Percentiles rank a stretch among this genome's conserved stretches.
phyloP scores from a whole-genome alignment of 2,329 filamentous ascomycete genomes.

The Sporothrix globosa region DNA sequence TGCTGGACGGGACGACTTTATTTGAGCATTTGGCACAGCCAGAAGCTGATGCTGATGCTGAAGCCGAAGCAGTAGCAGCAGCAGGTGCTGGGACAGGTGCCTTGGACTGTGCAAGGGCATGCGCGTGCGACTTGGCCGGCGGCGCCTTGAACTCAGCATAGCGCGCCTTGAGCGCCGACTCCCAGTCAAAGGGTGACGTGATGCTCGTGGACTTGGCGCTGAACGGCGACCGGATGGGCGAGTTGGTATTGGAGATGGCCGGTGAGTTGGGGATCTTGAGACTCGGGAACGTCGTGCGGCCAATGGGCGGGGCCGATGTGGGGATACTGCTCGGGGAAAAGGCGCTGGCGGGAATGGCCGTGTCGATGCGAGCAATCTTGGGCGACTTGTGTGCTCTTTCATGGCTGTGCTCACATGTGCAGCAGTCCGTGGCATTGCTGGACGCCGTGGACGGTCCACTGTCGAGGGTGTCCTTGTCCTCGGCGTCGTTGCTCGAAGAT shows the following conservation, averaged over 20 bases:
- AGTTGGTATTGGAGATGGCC: constrained; percentile 61
- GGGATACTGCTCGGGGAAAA: constrained; percentile 52
- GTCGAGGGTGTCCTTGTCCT: constrained; percentile 41
- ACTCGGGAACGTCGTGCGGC: constrained; percentile 64
- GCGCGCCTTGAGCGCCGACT: constrained; percentile 67
- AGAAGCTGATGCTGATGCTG: neutral
- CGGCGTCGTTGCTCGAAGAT: constrained; percentile 34
- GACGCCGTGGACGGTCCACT: constrained; percentile 58
- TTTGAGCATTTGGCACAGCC: constrained; percentile 35
- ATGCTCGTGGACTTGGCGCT: constrained; percentile 59
- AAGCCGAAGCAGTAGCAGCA: too few species aligned
- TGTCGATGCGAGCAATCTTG: constrained; percentile 45
- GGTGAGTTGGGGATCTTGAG: constrained; percentile 80
- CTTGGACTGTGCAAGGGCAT: constrained; percentile 25
- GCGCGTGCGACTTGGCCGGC: constrained; percentile 32
- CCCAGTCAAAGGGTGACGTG: constrained; percentile 78
- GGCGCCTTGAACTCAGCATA: constrained; percentile 60
- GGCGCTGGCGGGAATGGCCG: constrained; percentile 53
- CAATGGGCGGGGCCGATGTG: constrained; percentile 63
- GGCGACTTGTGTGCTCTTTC: constrained; percentile 55
- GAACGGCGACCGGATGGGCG: constrained; percentile 76
- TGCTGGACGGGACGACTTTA: constrained; percentile 32
- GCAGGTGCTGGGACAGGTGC: neutral
- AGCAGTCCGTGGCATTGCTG: constrained; percentile 59
- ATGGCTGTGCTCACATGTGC: constrained; percentile 60